Percentiles rank a stretch among this genome's conserved stretches.
These are phyloP conservation scores for Leptographium flavum DNA, from an alignment of 2,329 filamentous ascomycete genomes.

Conservation along the genomic window DNA sequence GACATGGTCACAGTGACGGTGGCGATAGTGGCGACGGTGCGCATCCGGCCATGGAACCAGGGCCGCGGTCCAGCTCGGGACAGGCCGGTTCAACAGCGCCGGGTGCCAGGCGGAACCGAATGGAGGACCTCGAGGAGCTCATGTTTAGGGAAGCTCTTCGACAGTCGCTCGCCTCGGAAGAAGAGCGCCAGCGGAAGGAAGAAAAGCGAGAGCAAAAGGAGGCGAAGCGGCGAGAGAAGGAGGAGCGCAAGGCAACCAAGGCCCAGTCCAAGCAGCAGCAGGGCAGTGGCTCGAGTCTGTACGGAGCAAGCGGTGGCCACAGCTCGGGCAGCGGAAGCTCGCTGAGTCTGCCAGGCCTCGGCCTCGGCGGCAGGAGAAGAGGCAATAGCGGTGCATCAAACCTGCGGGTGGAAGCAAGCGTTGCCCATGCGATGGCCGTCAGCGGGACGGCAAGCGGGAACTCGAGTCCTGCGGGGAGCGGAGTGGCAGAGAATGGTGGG, in stretches of 20 bases:
- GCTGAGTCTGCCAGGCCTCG: constrained; percentile 44
- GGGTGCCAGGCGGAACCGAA: constrained; percentile 31
- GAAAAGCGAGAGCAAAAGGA: constrained; percentile 73
- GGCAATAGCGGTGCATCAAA: constrained; percentile 47
- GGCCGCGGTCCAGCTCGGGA: constrained; percentile 17
- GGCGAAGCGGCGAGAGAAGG: constrained; percentile 73
- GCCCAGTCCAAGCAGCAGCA: constrained; percentile 34
- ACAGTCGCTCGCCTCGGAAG: constrained; percentile 78
- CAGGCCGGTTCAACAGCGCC: constrained; percentile 28
- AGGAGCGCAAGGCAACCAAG: constrained; percentile 63
- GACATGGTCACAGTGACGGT: constrained; percentile 14
- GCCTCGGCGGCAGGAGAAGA: constrained; percentile 37
- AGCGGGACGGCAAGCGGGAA: constrained; percentile 14
- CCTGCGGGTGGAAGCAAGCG: constrained; percentile 40
- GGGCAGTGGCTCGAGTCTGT: constrained; percentile 25
- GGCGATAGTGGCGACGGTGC: constrained; percentile 12
- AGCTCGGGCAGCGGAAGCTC: constrained; percentile 48
- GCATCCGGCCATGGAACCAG: constrained; percentile 19
- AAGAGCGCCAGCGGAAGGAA: constrained; percentile 76
- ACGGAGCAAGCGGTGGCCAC: constrained; percentile 22
- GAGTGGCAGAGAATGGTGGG: not conserved
- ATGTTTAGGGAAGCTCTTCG: constrained; percentile 98
- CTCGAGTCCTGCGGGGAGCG: constrained; percentile 1
- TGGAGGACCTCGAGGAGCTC: constrained; percentile 88
- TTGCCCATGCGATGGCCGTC: constrained; percentile 27